Evolutionary conservation across 768 basidiomycete genomes (phyloP), one percentile per base, ranked within the genome.

Genomic region (Boletellus sp.): DNA sequence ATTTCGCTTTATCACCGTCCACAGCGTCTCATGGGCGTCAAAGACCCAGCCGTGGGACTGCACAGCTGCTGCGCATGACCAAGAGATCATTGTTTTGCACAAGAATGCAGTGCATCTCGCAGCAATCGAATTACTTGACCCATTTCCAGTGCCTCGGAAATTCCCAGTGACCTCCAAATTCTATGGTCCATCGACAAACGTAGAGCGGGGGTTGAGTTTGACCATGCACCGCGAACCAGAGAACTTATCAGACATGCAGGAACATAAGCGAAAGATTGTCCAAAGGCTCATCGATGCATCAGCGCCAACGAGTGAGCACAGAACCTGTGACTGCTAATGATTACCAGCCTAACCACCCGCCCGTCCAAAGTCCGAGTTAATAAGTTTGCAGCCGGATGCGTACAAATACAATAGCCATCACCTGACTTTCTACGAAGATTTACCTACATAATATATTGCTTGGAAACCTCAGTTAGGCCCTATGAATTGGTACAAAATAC

Each of bases 401-500:
- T 19, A 19, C 36, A 37, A 19, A 6, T 11, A 20, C 28, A 28
- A 28, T 10, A 28, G 28, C 28, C 19, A n/a, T 24, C 17, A 19
- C 11, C 17, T 15, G 4, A 42, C 31, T 19, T 12, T 32, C 28
- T 19, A 6, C 11, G 19, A 40, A 19, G 26, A 12, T 31, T 40
- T 37, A 23, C 23, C n/a, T 26, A 34, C 17, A 10, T 17, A 23
- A 13, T 7, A 9, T 22, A 23, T 34, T 39, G 11, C n/a, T 11
- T 31, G 15, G 3, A n/a, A 26, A 7, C 11, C 6, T 55, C 52
- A 92, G 66, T 92, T 93, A 1, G 91, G 88, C 3, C 92, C 92
- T 61, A 94, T 82, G 53, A 94, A 90, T 61, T 94, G 91, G 64
- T 92, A 94, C 60, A 94, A 55, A 55, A 94, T 80, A 50, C 85